Evolutionary conservation across 2,329 filamentous ascomycete genomes (phyloP), one percentile per base, ranked within the genome.

Genomic region (Neonectria sp.): DNA sequence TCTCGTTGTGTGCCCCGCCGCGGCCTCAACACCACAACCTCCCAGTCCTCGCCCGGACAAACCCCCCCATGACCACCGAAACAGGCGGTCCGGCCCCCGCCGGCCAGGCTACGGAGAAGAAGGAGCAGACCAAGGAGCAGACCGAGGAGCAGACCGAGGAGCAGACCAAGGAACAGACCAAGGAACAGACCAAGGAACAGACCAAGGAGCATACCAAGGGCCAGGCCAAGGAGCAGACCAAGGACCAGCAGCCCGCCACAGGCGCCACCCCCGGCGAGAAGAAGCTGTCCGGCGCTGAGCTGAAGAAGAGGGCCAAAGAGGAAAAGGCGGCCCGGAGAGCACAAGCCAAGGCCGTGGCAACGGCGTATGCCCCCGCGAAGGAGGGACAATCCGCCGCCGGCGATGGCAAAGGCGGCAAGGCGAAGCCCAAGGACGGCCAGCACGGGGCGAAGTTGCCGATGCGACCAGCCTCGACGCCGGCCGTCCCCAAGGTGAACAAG

Each of bases 301-400:
- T 97, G 76, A 98, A 98, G 83, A 95, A 95, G 76, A 91, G 90
- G 79, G 92, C 92, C 68, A 95, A 97, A 80, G 95, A 94, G 35
- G 95, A 98, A 79, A 98, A 98, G 84, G 92, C 93, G 59, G 95
- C 95, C 53, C 88, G 94, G 68, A 89, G 95, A 83, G 94, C 93
- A 55, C 91, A 91, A 77, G 89, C 87, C 75, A 94, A 92, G 78
- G 84, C 85, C 33, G 84, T 86, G 4, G 87, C 88, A 69, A 78
- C 78, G 33, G 81, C 84, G 2, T 81, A 81, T 63, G 79, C 80
- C 24, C 82, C 82, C 12, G 77, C 81, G 31, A 67, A 70, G 72
- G 82, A 76, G 69, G n/a, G n/a, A 9, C 80, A 81, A 75, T 74
- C 77, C 11, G 78, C 75, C 3, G 73, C 75, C 31, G 72, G 76